A percentile compares a stretch with the other conserved stretches of the same genome.
These are phyloP conservation scores for Colletotrichum salicis DNA, from an alignment of 2,329 filamentous ascomycete species.

Conservation along the genomic window DNA sequence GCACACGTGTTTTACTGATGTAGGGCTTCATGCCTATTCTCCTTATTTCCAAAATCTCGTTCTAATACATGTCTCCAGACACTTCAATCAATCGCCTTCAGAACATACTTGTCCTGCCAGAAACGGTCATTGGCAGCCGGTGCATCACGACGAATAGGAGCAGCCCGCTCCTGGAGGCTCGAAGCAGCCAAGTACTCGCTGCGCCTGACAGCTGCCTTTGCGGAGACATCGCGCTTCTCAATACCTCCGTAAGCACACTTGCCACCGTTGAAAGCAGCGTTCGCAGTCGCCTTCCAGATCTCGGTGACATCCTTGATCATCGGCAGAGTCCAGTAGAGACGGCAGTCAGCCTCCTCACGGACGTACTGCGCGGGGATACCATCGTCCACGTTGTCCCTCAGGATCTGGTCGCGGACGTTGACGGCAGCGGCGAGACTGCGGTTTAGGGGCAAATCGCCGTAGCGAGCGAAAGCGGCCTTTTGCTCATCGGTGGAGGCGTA, in stretches of 20 bases:
- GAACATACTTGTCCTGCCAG: constrained; percentile 2
- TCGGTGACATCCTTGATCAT: constrained; percentile 59
- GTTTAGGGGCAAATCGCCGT: constrained; percentile 45
- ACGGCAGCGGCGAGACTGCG: constrained; percentile 47
- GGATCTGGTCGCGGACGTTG: constrained; percentile 54
- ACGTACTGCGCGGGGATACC: constrained; percentile 60
- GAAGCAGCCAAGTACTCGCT: neutral
- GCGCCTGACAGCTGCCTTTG: neutral
- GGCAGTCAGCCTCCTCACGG: constrained; percentile 59
- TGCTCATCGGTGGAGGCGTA: constrained; percentile 43
- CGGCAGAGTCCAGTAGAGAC: constrained; percentile 61
- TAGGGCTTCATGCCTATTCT: no score
- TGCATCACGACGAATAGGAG: neutral
- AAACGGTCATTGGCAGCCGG: neutral
- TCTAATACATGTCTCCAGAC: neutral
- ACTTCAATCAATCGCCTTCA: constrained; percentile 17
- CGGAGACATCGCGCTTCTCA: neutral
- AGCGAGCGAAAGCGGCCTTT: constrained; percentile 44
- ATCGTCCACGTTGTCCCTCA: constrained; percentile 48
- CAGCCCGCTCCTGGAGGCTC: neutral
- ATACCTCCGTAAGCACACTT: constrained; percentile 52
- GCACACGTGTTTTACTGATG: no score
- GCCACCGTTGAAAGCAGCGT: constrained; percentile 52
- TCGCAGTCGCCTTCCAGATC: constrained; percentile 57
- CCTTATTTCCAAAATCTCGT: no score